Evolutionary conservation across 73 alveolate species (phyloP).

Genomic region (Paraurostyla sp.): DNA sequence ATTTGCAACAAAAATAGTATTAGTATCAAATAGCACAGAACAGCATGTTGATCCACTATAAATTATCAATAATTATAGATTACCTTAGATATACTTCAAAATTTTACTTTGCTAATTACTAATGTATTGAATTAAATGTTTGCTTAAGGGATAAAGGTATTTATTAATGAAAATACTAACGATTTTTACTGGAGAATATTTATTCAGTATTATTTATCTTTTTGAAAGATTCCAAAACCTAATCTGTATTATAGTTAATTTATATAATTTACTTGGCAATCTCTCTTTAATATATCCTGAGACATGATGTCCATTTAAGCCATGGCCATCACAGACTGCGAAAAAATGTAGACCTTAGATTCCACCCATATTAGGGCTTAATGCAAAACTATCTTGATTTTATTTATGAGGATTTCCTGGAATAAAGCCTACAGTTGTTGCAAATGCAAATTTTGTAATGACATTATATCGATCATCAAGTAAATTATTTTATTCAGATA

Average conservation of each 20-base stretch:
- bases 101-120: not conserved
- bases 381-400: constrained; percentile 45
- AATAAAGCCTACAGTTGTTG: constrained; percentile 62
- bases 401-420: constrained; percentile 64
- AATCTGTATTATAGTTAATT: not conserved
- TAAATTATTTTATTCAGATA: too few species aligned
- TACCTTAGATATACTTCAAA: constrained; percentile 46
- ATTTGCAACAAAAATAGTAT: constrained; percentile 43
- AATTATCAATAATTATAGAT: not conserved
- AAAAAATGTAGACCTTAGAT: constrained; percentile 71
- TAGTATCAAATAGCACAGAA: constrained; percentile 32
- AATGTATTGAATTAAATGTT: constrained; percentile 22
- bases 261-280: constrained; percentile 68
- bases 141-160: constrained; percentile 13
- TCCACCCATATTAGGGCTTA: constrained; percentile 41
- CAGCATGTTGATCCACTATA: constrained; percentile 47
- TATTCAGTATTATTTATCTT: not conserved
- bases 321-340: constrained; percentile 96
- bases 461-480: constrained; percentile 31
- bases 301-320: constrained; percentile 88
- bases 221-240: not conserved
- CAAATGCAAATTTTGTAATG: constrained; percentile 60
- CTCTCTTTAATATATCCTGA: constrained; percentile 77
- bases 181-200: not conserved
- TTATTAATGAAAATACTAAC: constrained; percentile 1